Evolutionary conservation across 2,329 filamentous ascomycete genomes (phyloP), one percentile per base, ranked within the genome.

Genomic region (Colletotrichum theobromicola): DNA sequence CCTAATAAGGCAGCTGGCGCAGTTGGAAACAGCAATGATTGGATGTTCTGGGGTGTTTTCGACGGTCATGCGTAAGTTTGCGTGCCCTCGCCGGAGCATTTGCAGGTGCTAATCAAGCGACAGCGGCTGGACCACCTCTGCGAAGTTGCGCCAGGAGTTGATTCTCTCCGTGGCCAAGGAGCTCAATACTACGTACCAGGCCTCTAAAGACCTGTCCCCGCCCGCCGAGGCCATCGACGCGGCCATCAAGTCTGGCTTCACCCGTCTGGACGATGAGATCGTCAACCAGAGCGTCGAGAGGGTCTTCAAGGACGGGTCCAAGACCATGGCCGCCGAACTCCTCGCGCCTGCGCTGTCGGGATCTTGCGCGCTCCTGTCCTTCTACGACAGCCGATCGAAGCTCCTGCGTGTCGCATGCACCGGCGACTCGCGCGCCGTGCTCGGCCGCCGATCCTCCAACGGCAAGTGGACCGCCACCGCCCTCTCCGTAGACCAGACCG

Each of bases 1-100:
- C 94, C 95, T 6, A 89, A 90, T 67, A 90, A 79, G 85, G 90
- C 81, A 85, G 79, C 76, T 37, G 81, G 79, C 28, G 79, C 81
- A 26, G 79, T 82, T 37, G 83, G 89, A 46, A 88, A 89, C 21
- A 92, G 88, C 74, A 94, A 91, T 76, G 97, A 99, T 84, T 99
- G 97, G 97, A 98, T 98, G 95, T 99, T 99, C 84, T 99, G 97
- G 97, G 97, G 96, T 72, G 96, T 99, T 21, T 99, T 98, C 84
- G 97, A 99, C 82, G 97, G 97, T 1, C 97, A 99, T 84, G 95
- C 94, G 95, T 96, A 87, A 84, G 90, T 69, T 46, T 7, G 7
- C 21, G 18, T 9, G 28, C 21, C 13, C 18, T 16, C 9, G n/a
- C 37, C 16, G 26, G 30, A 15, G 4, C 5, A 13, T 18, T 30